Evolutionary conservation across 2,329 filamentous ascomycete genomes (phyloP), one percentile per base, ranked within the genome.

Genomic region (Ceratocystis colombiana): DNA sequence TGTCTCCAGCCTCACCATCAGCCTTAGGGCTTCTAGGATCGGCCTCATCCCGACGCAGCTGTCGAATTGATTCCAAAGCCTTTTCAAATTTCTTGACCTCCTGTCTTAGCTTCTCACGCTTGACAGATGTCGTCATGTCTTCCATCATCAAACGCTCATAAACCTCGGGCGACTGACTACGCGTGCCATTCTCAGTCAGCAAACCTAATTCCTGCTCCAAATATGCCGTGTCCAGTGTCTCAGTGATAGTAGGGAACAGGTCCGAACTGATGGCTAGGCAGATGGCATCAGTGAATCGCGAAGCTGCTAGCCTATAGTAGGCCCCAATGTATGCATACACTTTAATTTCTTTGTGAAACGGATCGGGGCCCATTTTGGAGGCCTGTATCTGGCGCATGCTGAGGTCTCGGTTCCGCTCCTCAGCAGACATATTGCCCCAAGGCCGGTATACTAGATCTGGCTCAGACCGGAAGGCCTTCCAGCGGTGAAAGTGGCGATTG

Each of bases 281-380:
- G 5, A 79, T 75, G 1, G 75, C 73, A 66, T 91, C 87, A 0
- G 84, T 78, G 70, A 90, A 88, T 1, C 87, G 81, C 44, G 79
- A 75, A 0, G 84, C 81, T 0, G 88, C 87, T 3, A 87, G 81
- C 61, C 83, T 79, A 71, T 91, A 91, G 73, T 90, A 91, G 0
- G 82, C 86, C 0, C 86, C 78, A 57, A 89, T 79, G 3, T 84
- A 84, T 0, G 84, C 79, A 0, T 88, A 81, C 0, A 88, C 82
- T 7, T 80, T 77, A 0, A 91, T 73, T 71, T 90, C 87, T 0
- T 76, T 74, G 1, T 77, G 72, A 70, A 84, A 90, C 0, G 78
- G 77, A 70, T 90, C 88, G 0, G 76, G 72, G 0, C 79, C 80
- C 10, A 89, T 75, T 30, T 79, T 80, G 12, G 73, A 70, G 5